Evolutionary conservation across 1,284 basidiomycete genomes (phyloP), one percentile per base, ranked within the genome.

Genomic region (Veloporphyrellus conicus): DNA sequence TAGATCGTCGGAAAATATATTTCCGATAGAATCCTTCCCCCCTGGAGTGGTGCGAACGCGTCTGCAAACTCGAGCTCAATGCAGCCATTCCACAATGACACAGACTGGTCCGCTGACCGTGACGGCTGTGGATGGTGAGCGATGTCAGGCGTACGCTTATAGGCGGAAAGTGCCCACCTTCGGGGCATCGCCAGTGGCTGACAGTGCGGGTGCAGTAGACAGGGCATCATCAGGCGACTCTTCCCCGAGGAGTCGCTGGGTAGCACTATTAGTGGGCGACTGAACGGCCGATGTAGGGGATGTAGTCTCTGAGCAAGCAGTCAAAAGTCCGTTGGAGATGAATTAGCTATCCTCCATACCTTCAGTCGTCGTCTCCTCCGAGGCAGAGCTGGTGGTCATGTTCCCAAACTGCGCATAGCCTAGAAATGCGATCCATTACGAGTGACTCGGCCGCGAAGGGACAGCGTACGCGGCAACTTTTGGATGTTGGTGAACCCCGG

Each of bases 401-500:
- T 53, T 49, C 52, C 62, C 67, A 48, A 69, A 70, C 27, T 54
- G 54, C 20, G 64, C 67, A 37, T 63, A 61, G 28, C 67, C 67
- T 70, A 34, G 15, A 23, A 11, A 39, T n/a, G 10, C 19, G 9
- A 16, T 40, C 38, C 73, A 68, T 48, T 78, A 75, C 43, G 77
- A 73, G 55, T 31, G 25, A 11, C 8, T 25, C 31, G 25, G 41
- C 32, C n/a, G 28, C 22, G 19, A 41, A 20, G n/a, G 41, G 11
- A 32, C 28, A 18, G 64, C 73, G 29, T 71, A 86, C 84, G 75
- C 22, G 84, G 84, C 34, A 87, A 72, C 61, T 87, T 87, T 56
- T 74, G 72, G 39, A 87, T 82, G 58, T 82, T 86, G 43, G 68
- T 68, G 57, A 84, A 83, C 64, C 84, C 84, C 34, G 84, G 76